Percentiles rank a stretch among this genome's conserved stretches.
These are phyloP conservation scores for Trichophyton simii DNA, from an alignment of 2,329 filamentous ascomycete genomes.

Conservation along the genomic window DNA sequence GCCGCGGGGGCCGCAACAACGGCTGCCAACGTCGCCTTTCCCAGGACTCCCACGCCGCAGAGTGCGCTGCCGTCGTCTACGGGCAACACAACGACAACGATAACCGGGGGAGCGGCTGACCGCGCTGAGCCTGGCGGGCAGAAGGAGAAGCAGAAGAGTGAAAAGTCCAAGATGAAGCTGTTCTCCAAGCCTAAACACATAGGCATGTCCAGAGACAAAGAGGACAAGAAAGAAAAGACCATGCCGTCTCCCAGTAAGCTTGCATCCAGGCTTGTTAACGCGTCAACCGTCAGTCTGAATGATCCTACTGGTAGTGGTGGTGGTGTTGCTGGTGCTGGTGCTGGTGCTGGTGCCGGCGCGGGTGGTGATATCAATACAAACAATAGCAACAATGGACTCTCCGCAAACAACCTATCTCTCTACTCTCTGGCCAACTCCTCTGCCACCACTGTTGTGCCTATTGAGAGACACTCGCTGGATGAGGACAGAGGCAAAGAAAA, in stretches of 20 bases:
- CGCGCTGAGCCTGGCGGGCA: conserved; percentile 10
- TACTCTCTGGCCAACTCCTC: conserved; percentile 52
- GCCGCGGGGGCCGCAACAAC: conserved; percentile 44
- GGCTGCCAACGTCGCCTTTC: conserved; percentile 51
- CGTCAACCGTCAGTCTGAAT: conserved; percentile 47
- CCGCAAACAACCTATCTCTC: conserved; percentile 37
- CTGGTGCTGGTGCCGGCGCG: neutral
- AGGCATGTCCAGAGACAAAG: conserved; percentile 48
- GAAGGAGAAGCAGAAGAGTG: conserved; percentile 39
- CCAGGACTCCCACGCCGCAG: conserved; percentile 29
- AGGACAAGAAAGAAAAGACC: conserved; percentile 41
- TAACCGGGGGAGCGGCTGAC: conserved; percentile 5
- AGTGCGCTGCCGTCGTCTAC: neutral
- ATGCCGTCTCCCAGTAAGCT: conserved; percentile 49
- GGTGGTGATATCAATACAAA: conserved; percentile 28
- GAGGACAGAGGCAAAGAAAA: conserved; percentile 34
- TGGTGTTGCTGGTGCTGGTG: neutral
- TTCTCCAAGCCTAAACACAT: conserved; percentile 57
- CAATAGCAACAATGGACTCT: neutral
- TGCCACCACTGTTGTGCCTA: conserved; percentile 47
- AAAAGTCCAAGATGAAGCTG: conserved; percentile 55
- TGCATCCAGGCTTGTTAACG: conserved; percentile 43
- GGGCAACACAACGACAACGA: neutral
- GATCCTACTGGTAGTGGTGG: conserved; percentile 34
- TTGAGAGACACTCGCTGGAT: conserved; percentile 25